These are phyloP conservation scores for Lactarius indigo DNA, from an alignment of 768 basidiomycete species.

Conservation along the genomic window DNA sequence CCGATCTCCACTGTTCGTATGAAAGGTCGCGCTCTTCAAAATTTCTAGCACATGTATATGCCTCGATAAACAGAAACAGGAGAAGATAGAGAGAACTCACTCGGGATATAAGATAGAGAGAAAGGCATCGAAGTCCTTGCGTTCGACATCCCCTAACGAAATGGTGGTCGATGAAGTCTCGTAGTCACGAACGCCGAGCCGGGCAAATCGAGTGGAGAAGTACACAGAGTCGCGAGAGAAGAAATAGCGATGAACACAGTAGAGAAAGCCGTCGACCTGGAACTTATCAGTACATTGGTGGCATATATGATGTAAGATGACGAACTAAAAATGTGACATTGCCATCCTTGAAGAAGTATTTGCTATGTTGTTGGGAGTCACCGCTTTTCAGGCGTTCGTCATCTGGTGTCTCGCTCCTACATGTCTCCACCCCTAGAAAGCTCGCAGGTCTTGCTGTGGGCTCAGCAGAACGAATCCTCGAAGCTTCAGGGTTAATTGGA, in stretches of 20 bases:
- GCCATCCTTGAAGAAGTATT: constrained; percentile 13
- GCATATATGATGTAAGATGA: neutral
- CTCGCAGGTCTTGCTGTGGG: neutral
- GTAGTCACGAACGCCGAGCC: neutral
- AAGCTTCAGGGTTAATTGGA: neutral
- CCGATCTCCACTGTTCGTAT: constrained; percentile 29
- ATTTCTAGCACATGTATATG: neutral
- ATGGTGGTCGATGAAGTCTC: neutral
- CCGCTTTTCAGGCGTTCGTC: too few species aligned
- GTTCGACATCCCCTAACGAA: constrained; percentile 1
- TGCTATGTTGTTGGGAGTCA: neutral
- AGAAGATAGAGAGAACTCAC: constrained; percentile 1
- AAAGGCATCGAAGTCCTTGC: constrained; percentile 16
- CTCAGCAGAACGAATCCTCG: neutral
- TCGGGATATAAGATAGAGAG: constrained; percentile 13
- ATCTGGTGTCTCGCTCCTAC: neutral
- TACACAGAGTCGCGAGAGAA: constrained; percentile 14
- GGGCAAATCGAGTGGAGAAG: neutral
- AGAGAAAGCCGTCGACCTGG: constrained; percentile 8
- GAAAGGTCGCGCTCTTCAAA: constrained; percentile 10
- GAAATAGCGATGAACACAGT: constrained; percentile 15
- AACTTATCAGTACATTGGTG: neutral
- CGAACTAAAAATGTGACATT: constrained; percentile 17
- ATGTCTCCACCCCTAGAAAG: neutral
- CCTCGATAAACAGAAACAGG: neutral